Percentiles rank a stretch among this genome's conserved stretches.
These are phyloP conservation scores for Naematelia encephala DNA, from an alignment of 768 basidiomycete species.

Conservation along the genomic window DNA sequence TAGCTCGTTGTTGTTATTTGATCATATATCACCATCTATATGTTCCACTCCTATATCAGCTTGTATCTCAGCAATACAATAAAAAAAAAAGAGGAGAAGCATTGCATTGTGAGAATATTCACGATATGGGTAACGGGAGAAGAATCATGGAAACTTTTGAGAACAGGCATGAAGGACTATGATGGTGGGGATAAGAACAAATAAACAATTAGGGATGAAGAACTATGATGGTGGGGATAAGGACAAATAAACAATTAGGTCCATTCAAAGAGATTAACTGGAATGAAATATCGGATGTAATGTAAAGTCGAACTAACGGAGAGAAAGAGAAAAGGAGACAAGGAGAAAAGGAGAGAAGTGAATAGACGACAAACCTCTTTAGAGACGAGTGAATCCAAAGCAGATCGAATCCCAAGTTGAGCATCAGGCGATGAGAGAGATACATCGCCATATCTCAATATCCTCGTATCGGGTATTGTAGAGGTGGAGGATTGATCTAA, in stretches of 20 bases:
- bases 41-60: slow-evolving; percentile 51
- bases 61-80: neutral
- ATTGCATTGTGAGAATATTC: too few species aligned
- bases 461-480: slow-evolving; percentile 48
- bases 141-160: neutral
- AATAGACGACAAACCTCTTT: slow-evolving; percentile 62
- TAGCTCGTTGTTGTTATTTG: slow-evolving; percentile 69
- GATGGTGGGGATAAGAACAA: too few species aligned
- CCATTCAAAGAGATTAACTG: too few species aligned
- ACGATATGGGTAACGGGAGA: slow-evolving; percentile 20
- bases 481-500: slow-evolving; percentile 58
- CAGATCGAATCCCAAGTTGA: slow-evolving; percentile 81
- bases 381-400: slow-evolving; percentile 81
- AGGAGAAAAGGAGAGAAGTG: neutral
- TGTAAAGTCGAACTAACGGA: neutral
- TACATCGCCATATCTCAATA: slow-evolving; percentile 33
- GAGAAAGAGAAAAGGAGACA: neutral
- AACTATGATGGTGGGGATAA: too few species aligned
- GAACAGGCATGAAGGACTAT: neutral
- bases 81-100: neutral
- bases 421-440: slow-evolving; percentile 35
- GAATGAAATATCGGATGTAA: too few species aligned
- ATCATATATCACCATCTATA: slow-evolving; percentile 57
- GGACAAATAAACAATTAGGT: too few species aligned
- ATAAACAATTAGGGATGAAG: too few species aligned